A percentile compares a stretch with the other conserved stretches of the same genome.
phyloP scores from a whole-genome alignment of 2,329 filamentous ascomycete genomes.

The Colletotrichum kahawae region DNA sequence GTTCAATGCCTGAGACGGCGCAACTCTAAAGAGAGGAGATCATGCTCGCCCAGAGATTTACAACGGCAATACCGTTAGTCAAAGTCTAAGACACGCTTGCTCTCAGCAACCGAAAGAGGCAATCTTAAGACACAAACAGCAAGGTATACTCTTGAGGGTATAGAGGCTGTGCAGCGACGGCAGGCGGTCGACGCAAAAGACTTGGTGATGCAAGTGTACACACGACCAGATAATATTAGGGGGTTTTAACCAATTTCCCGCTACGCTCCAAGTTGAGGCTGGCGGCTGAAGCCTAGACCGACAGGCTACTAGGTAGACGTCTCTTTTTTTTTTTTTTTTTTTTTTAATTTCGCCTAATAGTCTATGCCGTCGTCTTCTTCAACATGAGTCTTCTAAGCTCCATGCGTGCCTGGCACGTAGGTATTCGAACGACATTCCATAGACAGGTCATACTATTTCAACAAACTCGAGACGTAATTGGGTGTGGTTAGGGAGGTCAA shows the following conservation, averaged over 20 bases:
- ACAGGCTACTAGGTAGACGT: neutral
- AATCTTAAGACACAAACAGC: neutral
- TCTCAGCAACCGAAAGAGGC: neutral
- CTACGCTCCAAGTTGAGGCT: neutral
- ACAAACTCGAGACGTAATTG: neutral
- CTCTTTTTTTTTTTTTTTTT: fast-evolving
- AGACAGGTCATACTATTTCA: neutral
- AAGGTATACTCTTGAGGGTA: neutral
- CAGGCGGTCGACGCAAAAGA: neutral
- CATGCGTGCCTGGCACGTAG: neutral
- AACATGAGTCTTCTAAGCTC: neutral
- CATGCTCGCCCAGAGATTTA: neutral
- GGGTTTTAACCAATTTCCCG: neutral
- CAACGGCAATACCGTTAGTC: neutral
- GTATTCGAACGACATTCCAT: neutral
- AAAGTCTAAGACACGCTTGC: neutral
- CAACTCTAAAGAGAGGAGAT: neutral
- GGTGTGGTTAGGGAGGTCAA: neutral
- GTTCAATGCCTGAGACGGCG: neutral
- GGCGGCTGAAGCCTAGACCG: neutral
- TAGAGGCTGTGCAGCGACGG: neutral
- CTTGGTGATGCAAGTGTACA: neutral
- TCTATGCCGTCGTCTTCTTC: fast-evolving
- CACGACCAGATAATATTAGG: neutral
- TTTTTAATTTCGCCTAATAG: neutral